Percentiles rank a stretch among this genome's conserved stretches.
Conservation (phyloP, 208 protist species). For the Leishmania amazonensis region DNA sequence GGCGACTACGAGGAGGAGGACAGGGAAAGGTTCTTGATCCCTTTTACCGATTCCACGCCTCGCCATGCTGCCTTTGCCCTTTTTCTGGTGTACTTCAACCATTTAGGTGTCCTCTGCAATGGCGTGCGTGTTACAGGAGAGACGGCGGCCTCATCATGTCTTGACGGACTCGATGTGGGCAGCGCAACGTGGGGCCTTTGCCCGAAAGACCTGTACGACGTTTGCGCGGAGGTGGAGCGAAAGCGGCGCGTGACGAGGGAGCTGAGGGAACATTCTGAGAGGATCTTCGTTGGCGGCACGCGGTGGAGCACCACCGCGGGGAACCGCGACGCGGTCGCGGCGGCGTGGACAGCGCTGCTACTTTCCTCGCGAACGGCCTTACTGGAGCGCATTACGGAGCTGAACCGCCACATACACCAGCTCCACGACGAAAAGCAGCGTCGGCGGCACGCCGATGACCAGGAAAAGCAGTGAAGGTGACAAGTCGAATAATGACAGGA, state of each 20-base stretch:
- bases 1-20: neutral
- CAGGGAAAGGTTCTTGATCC: slow-evolving; percentile 10
- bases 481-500: neutral
- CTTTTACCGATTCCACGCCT: slow-evolving; percentile 5
- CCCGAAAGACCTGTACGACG: slow-evolving; percentile 14
- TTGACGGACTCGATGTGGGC: neutral
- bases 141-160: slow-evolving; percentile 1
- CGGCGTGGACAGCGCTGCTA: slow-evolving; percentile 44
- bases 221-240: slow-evolving; percentile 18
- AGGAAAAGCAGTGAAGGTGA: neutral
- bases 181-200: slow-evolving; percentile 21
- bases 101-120: slow-evolving; percentile 29
- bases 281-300: slow-evolving; percentile 11
- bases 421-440: slow-evolving; percentile 15
- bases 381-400: slow-evolving; percentile 29
- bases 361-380: slow-evolving; percentile 20
- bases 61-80: slow-evolving; percentile 20
- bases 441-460: neutral
- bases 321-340: slow-evolving; percentile 11
- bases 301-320: slow-evolving; percentile 17
- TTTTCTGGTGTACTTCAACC: slow-evolving; percentile 29
- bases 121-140: slow-evolving; percentile 23
- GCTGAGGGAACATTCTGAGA: neutral
- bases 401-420: slow-evolving; percentile 30
- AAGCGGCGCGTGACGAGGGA: slow-evolving; percentile 17